Evolutionary conservation across 306 rosid species (phyloP).

Genomic region (Neltuma alba): DNA sequence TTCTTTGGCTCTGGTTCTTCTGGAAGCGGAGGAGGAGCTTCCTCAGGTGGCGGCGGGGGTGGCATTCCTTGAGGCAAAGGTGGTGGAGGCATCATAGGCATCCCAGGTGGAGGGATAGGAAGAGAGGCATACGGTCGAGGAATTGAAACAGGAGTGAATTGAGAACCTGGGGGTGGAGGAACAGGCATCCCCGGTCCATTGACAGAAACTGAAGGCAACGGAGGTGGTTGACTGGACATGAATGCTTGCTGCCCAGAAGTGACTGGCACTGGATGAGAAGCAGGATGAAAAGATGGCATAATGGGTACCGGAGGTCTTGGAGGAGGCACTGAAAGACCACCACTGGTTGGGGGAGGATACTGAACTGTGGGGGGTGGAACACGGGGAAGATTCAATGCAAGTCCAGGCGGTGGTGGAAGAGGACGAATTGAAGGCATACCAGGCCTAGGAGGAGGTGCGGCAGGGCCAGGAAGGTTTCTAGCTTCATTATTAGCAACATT

Average conservation of each 20-base stretch:
- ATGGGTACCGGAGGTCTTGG: too few relatives aligned
- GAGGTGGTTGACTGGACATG: slow-evolving; percentile 60
- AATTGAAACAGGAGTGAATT: slow-evolving; percentile 53
- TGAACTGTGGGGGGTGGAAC: slow-evolving; percentile 57
- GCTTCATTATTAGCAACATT: slow-evolving; percentile 56
- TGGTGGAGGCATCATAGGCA: slow-evolving; percentile 86
- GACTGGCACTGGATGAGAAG: slow-evolving; percentile 64
- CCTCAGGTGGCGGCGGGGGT: slow-evolving; percentile 94
- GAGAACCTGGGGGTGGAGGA: slow-evolving; percentile 97
- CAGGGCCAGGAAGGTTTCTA: too few relatives aligned
- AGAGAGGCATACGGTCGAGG: slow-evolving; percentile 61
- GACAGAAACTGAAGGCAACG: slow-evolving; percentile 62
- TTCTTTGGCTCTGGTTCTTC: slow-evolving; percentile 95
- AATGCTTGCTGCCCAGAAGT: slow-evolving; percentile 64
- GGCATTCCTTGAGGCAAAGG: slow-evolving; percentile 85
- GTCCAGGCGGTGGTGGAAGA: slow-evolving; percentile 91
- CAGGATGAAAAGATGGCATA: too few relatives aligned
- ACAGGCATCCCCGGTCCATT: slow-evolving; percentile 58
- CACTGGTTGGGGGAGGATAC: slow-evolving; percentile 60
- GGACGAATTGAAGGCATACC: slow-evolving; percentile 80
- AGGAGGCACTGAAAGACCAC: slow-evolving; percentile 60
- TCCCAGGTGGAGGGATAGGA: slow-evolving; percentile 56
- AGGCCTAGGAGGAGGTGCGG: slow-evolving; percentile 89
- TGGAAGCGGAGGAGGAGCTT: slow-evolving; percentile 96
- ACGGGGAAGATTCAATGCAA: slow-evolving; percentile 92